Conservation (phyloP, 1,284 basidiomycete species). For the Earliella scabrosa region DNA sequence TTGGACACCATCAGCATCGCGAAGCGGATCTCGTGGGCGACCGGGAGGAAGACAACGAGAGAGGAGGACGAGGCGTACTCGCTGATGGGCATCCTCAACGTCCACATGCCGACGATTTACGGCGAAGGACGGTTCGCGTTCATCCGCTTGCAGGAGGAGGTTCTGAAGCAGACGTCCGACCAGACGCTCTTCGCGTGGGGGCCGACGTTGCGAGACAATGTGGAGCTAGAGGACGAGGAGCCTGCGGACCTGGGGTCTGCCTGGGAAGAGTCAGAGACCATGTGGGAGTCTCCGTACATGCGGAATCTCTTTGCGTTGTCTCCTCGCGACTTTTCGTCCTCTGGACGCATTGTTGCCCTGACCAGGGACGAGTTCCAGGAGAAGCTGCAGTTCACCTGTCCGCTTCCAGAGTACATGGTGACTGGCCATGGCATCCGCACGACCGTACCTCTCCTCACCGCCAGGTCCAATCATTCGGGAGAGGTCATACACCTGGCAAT, state of each 20-base stretch:
- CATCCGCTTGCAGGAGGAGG: conserved; percentile 12
- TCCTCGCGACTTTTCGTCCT: conserved; percentile 11
- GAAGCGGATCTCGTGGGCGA: conserved; percentile 16
- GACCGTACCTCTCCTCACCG: conserved; percentile 5
- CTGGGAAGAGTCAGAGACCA: neutral
- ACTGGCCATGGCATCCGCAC: conserved; percentile 17
- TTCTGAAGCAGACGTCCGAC: conserved; percentile 12
- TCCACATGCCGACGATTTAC: conserved; percentile 10
- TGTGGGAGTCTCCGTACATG: conserved; percentile 1
- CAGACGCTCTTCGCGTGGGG: conserved; percentile 19
- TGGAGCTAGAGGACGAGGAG: neutral
- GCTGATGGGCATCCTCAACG: conserved; percentile 14
- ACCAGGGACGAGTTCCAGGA: neutral
- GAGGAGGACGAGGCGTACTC: conserved; percentile 16
- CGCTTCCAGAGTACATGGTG: conserved; percentile 5
- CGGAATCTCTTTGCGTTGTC: conserved; percentile 15
- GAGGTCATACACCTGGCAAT: conserved; percentile 12
- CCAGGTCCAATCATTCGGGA: neutral
- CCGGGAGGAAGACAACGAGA: neutral
- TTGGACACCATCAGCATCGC: conserved; percentile 9
- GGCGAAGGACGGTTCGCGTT: conserved; percentile 14
- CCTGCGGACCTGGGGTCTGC: neutral
- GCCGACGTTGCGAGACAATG: neutral
- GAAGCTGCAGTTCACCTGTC: neutral
- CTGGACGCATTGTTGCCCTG: neutral